A percentile compares a stretch with the other conserved stretches of the same genome.
These are phyloP conservation scores for Erigeron canadensis DNA, from an alignment of 129 eudicot species.

Conservation along the genomic window DNA sequence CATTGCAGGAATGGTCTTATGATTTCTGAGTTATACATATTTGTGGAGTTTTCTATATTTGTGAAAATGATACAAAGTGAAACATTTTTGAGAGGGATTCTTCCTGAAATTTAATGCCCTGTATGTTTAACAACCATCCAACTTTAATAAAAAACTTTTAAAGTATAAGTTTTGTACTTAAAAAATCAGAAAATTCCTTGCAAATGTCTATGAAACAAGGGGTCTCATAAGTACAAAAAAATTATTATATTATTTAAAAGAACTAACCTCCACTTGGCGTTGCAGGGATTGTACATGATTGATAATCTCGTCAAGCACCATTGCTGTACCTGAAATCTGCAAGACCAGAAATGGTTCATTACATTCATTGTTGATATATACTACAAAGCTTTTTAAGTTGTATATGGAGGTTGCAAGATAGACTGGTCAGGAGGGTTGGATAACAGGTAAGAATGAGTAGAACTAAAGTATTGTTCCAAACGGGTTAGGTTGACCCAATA, in stretches of 20 bases:
- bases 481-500: background rate
- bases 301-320: slow-evolving; percentile 87
- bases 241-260: background rate
- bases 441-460: background rate
- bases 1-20: slow-evolving; percentile 1
- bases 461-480: background rate
- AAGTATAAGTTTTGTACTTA: background rate
- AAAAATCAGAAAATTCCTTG: background rate
- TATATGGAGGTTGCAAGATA: background rate
- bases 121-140: background rate
- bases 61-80: background rate
- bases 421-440: background rate
- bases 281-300: slow-evolving; percentile 83
- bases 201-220: background rate
- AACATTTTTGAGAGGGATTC: background rate
- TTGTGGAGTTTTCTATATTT: slow-evolving; percentile 1
- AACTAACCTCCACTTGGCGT: slow-evolving; percentile 89
- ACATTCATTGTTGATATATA: background rate
- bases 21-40: background rate
- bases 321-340: slow-evolving; percentile 84
- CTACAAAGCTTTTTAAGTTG: background rate
- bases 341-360: slow-evolving; percentile 5
- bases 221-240: background rate
- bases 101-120: background rate
- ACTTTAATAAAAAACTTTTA: background rate